A percentile compares a stretch with the other conserved stretches of the same genome.
phyloP scores from a whole-genome alignment of 225 moss, liverwort and hornwort genomes.

The Pseudisothecium myosuroides region DNA sequence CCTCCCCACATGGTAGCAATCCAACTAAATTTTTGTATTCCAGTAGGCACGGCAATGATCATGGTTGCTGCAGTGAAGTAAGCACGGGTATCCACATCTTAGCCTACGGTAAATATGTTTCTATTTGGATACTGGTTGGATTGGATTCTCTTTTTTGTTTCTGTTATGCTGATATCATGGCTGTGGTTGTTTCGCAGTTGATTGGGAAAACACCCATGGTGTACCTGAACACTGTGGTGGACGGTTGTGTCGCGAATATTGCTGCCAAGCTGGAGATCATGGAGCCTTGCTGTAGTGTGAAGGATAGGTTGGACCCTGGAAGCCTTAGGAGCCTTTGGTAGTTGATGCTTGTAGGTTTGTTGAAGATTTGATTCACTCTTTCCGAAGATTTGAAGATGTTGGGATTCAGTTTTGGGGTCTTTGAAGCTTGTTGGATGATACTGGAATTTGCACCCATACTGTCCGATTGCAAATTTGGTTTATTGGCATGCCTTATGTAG shows the following conservation, averaged over 20 bases:
- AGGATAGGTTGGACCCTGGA: constrained; percentile 62
- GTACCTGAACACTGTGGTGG: constrained; percentile 68
- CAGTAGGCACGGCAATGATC: not conserved
- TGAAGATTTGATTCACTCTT: not conserved
- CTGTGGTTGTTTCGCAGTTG: constrained; percentile 27
- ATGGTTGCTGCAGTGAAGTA: not conserved
- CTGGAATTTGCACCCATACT: not conserved
- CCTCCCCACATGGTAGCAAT: not conserved
- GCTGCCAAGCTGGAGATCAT: constrained; percentile 93
- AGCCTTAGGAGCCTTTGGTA: not conserved
- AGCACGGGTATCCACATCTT: not conserved
- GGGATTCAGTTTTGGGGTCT: not conserved
- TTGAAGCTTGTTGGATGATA: not conserved
- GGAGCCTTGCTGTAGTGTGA: constrained; percentile 95
- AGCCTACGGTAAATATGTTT: not conserved
- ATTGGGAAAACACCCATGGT: constrained; percentile 98
- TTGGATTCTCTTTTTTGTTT: not conserved
- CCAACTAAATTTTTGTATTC: not conserved
- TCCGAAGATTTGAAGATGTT: not conserved
- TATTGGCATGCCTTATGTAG: not conserved
- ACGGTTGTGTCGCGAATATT: constrained; percentile 67
- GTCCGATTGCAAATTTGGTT: not conserved
- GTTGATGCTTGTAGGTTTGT: not conserved
- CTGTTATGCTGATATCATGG: not conserved
- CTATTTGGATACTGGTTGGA: not conserved